Conservation (phyloP, 78 protist genomes). For the Chrysochromulina parva region DNA sequence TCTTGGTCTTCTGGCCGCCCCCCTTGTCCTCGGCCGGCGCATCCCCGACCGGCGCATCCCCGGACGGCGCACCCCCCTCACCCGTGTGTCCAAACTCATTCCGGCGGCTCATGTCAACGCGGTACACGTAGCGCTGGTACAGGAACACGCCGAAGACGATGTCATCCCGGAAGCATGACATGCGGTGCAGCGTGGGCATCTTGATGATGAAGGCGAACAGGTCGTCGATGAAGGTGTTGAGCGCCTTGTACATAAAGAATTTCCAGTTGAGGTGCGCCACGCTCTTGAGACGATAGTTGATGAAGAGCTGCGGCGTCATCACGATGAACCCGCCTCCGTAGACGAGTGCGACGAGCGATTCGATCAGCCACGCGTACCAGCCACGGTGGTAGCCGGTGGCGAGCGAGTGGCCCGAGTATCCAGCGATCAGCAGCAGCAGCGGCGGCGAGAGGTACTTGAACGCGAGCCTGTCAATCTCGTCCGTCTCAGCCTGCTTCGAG, state of each 20-base stretch:
- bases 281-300: constrained; percentile 91
- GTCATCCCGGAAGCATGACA: constrained; percentile 70
- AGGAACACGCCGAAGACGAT: constrained; percentile 84
- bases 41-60: too few relatives aligned
- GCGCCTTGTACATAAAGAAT: constrained; percentile 63
- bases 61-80: neutral
- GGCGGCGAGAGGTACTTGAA: neutral
- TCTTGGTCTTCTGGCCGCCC: too few relatives aligned
- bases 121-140: constrained; percentile 85
- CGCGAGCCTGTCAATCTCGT: constrained; percentile 9
- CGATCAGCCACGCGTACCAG: constrained; percentile 41
- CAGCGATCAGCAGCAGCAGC: constrained; percentile 16
- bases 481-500: too few relatives aligned
- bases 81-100: constrained; percentile 58
- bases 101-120: constrained; percentile 76
- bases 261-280: constrained; percentile 96
- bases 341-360: constrained; percentile 22
- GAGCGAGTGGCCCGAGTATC: constrained; percentile 9
- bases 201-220: constrained; percentile 93
- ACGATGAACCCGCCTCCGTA: constrained; percentile 44
- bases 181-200: constrained; percentile 95
- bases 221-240: constrained; percentile 85
- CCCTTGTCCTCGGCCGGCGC: too few relatives aligned
- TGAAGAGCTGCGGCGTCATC: constrained; percentile 97
- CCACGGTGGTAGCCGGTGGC: neutral